Evolutionary conservation across 1,284 basidiomycete species (phyloP).

Genomic region (Psilocybe mexicana): DNA sequence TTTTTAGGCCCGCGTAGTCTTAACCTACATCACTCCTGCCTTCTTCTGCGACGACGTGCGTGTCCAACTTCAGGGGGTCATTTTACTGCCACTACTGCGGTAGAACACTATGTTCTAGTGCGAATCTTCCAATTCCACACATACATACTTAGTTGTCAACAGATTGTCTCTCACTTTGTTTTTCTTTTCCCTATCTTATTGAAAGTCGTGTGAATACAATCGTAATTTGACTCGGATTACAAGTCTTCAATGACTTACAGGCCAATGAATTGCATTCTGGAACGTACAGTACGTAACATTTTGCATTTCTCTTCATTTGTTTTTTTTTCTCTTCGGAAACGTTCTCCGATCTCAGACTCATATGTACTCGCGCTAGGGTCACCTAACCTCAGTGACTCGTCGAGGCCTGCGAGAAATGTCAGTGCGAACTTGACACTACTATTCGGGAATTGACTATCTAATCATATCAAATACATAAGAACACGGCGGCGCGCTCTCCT

Average conservation of each 20-base stretch:
- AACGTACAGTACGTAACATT: not conserved
- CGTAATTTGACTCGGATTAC: not conserved
- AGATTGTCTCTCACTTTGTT: not conserved
- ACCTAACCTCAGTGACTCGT: not conserved
- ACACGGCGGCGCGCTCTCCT: not conserved
- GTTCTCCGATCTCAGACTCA: not conserved
- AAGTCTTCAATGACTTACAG: not conserved
- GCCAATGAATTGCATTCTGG: not conserved
- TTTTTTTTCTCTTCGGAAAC: not conserved
- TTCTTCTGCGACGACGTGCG: conserved; percentile 6
- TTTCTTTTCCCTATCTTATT: not conserved
- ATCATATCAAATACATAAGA: not conserved
- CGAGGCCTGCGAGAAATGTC: conserved; percentile 4
- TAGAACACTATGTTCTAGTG: conserved; percentile 5
- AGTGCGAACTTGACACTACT: not conserved
- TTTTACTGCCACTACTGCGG: conserved; percentile 2
- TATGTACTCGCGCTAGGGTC: not conserved
- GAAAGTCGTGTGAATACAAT: conserved; percentile 5
- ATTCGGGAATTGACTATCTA: not conserved
- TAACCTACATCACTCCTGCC: conserved; percentile 10
- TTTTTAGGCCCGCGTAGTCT: conserved; percentile 4
- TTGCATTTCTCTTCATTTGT: not conserved
- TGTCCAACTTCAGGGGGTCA: not conserved
- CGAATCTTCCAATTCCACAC: conserved; percentile 10
- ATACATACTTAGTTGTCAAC: not conserved